phyloP scores from a whole-genome alignment of 2,329 filamentous ascomycete species.

The Periconia sp. region DNA sequence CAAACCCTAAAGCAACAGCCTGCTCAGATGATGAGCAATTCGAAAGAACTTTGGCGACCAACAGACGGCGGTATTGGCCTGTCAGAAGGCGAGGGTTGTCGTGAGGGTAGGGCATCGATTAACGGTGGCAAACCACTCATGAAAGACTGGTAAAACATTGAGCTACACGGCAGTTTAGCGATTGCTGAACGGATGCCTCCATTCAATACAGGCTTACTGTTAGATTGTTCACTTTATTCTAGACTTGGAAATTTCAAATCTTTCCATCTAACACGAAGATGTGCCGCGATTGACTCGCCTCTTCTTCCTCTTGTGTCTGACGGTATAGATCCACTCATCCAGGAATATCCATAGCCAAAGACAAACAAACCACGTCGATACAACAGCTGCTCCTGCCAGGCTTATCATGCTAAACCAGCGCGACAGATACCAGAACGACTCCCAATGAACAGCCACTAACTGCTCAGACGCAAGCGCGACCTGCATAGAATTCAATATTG shows the following conservation, averaged over 20 bases:
- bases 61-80: no score
- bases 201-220: no score
- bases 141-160: no score
- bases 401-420: constrained; percentile 27
- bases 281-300: neutral
- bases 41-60: no score
- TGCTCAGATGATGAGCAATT: no score
- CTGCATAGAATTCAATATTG: constrained; percentile 28
- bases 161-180: no score
- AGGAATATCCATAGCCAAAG: constrained; percentile 28
- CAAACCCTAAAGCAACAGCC: no score
- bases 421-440: constrained; percentile 15
- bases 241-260: neutral
- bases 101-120: no score
- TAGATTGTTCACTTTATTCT: no score
- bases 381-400: constrained; percentile 15
- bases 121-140: no score
- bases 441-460: constrained; percentile 10
- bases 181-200: no score
- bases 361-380: constrained; percentile 20
- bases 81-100: no score
- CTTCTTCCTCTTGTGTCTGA: constrained; percentile 15
- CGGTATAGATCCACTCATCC: constrained; percentile 25
- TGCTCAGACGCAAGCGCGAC: constrained; percentile 23
- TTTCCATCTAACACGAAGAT: neutral